These are phyloP conservation scores for Pilobolus umbonatus DNA, from an alignment of 192 early-diverging fungal genomes.

Conservation along the genomic window DNA sequence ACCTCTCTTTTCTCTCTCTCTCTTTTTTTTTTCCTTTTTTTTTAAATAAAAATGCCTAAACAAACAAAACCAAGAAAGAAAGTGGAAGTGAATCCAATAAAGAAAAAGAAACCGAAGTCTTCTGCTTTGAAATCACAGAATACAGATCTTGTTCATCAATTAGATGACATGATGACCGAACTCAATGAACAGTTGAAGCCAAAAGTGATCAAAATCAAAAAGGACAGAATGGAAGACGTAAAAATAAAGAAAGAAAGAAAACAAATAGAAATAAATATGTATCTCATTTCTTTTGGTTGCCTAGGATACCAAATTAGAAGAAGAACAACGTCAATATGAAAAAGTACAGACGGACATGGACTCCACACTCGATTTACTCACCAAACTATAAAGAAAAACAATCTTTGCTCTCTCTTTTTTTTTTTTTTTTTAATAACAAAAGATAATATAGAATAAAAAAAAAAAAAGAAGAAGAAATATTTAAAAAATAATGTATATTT, in stretches of 20 bases:
- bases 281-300: not conserved
- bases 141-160: constrained; percentile 19
- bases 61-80: not conserved
- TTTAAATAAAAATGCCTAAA: no score
- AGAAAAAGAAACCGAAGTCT: constrained; percentile 4
- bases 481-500: constrained; percentile 11
- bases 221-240: constrained; percentile 1
- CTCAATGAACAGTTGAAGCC: constrained; percentile 7
- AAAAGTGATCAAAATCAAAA: constrained; percentile 6
- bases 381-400: constrained; percentile 16
- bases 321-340: constrained; percentile 25
- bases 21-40: no score
- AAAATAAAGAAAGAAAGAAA: not conserved
- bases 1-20: no score
- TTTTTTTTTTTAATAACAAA: constrained; percentile 3
- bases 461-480: constrained; percentile 1
- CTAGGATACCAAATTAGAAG: constrained; percentile 4
- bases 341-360: constrained; percentile 29
- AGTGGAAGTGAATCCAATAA: no score
- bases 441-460: not conserved
- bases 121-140: constrained; percentile 19
- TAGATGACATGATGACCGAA: constrained; percentile 17
- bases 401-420: constrained; percentile 1
- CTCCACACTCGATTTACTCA: constrained; percentile 23
- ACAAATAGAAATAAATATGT: not conserved